These are phyloP conservation scores for Hypoxylon lienhwacheense DNA, from an alignment of 495 filamentous ascomycete genomes.

Conservation along the genomic window DNA sequence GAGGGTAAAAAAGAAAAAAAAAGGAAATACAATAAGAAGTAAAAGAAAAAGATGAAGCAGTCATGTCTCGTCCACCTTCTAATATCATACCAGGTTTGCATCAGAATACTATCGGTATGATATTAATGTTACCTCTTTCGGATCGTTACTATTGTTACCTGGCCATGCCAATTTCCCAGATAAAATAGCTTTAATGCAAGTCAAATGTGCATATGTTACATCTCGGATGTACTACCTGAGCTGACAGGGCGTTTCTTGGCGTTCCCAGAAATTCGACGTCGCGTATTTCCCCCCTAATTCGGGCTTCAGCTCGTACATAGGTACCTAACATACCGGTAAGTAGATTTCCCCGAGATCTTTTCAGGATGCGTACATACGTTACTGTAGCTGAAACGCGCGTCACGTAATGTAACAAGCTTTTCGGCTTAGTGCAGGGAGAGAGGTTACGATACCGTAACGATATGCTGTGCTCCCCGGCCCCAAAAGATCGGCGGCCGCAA, in stretches of 20 bases:
- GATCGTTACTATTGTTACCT: background rate
- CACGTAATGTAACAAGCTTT: conserved; percentile 2
- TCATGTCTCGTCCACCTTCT: too few relatives aligned
- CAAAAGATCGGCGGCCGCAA: conserved; percentile 17
- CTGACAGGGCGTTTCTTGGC: conserved; percentile 23
- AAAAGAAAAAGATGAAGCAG: too few relatives aligned
- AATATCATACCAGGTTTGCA: background rate
- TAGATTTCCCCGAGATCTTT: conserved; percentile 22
- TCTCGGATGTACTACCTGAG: conserved; percentile 7
- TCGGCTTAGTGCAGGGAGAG: background rate
- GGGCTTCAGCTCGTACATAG: conserved; percentile 18
- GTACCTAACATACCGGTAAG: too few relatives aligned
- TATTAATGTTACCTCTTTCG: conserved; percentile 17
- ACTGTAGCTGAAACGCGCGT: too few relatives aligned
- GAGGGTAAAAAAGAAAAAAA: too few relatives aligned
- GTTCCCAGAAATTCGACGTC: conserved; percentile 12
- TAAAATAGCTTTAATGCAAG: conserved; percentile 24
- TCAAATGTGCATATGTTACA: conserved; percentile 32
- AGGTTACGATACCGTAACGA: background rate
- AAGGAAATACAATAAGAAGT: too few relatives aligned
- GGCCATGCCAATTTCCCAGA: conserved; percentile 17
- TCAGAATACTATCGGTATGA: conserved; percentile 6
- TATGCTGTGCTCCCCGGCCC: conserved; percentile 1
- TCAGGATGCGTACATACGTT: background rate
- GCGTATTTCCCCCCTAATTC: background rate